Conservation (phyloP, 345 rosid species). For the Corchorus olitorius region DNA sequence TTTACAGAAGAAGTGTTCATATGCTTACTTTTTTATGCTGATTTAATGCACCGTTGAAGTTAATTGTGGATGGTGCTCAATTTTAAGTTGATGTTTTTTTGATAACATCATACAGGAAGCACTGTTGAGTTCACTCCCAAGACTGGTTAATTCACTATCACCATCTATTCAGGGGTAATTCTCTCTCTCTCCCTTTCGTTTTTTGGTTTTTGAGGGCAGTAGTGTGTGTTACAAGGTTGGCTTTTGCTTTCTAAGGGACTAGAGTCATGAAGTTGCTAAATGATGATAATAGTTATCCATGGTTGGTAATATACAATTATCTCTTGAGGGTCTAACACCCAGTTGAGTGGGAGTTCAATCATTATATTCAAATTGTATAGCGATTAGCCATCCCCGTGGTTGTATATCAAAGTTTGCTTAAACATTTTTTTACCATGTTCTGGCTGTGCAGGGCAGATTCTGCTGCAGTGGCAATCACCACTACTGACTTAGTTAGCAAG, state of each 20-base stretch:
- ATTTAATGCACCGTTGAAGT: conserved; percentile 5
- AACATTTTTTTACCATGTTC: conserved; percentile 18
- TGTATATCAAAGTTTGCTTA: conserved; percentile 16
- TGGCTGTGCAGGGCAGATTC: conserved; percentile 77
- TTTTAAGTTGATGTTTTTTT: conserved; percentile 3
- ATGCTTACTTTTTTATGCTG: conserved; percentile 13
- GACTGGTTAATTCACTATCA: conserved; percentile 58
- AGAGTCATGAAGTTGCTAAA: not conserved
- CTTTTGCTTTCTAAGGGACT: not conserved
- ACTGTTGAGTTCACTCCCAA: conserved; percentile 78
- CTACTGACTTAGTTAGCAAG: conserved; percentile 96
- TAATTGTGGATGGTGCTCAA: not conserved
- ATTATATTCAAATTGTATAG: conserved; percentile 17
- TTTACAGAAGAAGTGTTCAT: not conserved
- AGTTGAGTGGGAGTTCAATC: not conserved
- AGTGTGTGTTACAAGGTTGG: not conserved
- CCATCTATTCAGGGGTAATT: conserved; percentile 66
- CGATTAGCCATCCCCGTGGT: not conserved
- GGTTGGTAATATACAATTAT: not conserved
- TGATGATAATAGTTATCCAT: not conserved
- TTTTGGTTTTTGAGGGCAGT: not conserved
- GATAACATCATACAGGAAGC: conserved; percentile 55
- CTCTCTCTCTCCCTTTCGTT: not conserved
- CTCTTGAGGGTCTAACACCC: not conserved
- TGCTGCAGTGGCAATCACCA: conserved; percentile 95